A percentile compares a stretch with the other conserved stretches of the same genome.
phyloP scores from a whole-genome alignment of 2,329 filamentous ascomycete species.

The Fusarium equiseti region DNA sequence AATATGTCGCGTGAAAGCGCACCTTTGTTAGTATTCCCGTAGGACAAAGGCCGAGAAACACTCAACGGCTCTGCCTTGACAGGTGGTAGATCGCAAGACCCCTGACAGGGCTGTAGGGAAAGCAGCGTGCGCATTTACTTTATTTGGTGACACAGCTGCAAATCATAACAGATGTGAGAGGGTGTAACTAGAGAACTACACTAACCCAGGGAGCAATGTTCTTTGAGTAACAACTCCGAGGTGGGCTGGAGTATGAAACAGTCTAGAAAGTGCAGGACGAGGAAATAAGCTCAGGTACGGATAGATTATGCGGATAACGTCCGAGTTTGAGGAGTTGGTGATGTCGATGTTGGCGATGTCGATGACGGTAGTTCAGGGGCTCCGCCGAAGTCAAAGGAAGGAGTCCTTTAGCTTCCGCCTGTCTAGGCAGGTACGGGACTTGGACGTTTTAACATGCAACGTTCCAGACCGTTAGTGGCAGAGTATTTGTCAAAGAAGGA shows the following conservation, averaged over 20 bases:
- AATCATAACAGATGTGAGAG: constrained; percentile 31
- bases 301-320: constrained; percentile 36
- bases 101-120: constrained; percentile 29
- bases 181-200: constrained; percentile 19
- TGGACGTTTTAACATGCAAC: constrained; percentile 8
- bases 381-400: constrained; percentile 25
- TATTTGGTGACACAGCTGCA: constrained; percentile 31
- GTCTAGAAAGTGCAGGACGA: constrained; percentile 13
- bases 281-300: constrained; percentile 11
- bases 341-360: constrained; percentile 15
- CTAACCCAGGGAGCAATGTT: constrained; percentile 34
- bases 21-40: constrained; percentile 3
- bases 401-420: constrained; percentile 16
- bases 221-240: constrained; percentile 26
- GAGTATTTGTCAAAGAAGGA: constrained; percentile 1
- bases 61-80: constrained; percentile 26
- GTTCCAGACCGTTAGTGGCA: constrained; percentile 18
- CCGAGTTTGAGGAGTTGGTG: constrained; percentile 36
- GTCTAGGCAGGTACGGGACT: constrained; percentile 7
- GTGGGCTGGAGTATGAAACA: constrained; percentile 22
- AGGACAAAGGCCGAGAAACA: constrained; percentile 8
- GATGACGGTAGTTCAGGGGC: constrained; percentile 27
- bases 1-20: constrained; percentile 32
- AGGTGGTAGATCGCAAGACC: constrained; percentile 36
- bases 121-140: constrained; percentile 8